Base-by-base conservation (phyloP, 2,329 filamentous ascomycete genomes). In the Colletotrichum spinosum region DNA sequence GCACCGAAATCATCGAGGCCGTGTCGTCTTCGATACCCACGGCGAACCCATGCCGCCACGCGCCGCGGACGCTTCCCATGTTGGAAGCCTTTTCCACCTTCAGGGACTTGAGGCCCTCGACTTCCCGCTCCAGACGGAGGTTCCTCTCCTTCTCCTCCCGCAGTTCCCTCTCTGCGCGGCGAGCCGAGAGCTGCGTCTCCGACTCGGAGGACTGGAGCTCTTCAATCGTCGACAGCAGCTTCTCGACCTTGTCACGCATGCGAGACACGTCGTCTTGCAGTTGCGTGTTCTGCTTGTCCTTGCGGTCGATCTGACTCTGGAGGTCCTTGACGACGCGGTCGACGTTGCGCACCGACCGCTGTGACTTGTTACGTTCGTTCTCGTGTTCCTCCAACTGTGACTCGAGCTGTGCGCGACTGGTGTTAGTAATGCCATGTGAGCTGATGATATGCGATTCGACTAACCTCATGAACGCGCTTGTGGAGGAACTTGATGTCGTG, bases 401-500 rank as follows among this genome's bases (percentile, higher is more conserved):
- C 79, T 99, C 95, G 71, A 99, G 91, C 92, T 97, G 75, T 60
- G 11, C 53, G 8, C 45, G 71, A 60, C 56, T 69, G 72, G 77
- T 76, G 75, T 68, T 56, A 64, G 55, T 67, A 8, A 55, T 17
- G 25, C 4, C 12, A 17, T 12, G 50, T 65, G 41, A 54, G 37
- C 50, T 38, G 55, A 33, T 65, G 41, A 52, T 37, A n/a, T 33
- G 41, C 46, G 39, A 51, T 13, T 34, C 55, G 69, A 59, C 88
- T 86, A 84, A 97, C 94, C 86, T 98, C 95, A 81, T 97, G 94
- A 70, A 99, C 93, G 55, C 95, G 89, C 74, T 94, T 95, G 79
- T 97, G 92, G 73, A 98, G 80, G 82, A 97, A 98, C 74, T 96
- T 92, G 70, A 98, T 93, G 78, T 98, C 95, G 73, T 97, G 93